Conservation (phyloP, 2,329 filamentous ascomycete genomes). For the Botrytis fragariae region DNA sequence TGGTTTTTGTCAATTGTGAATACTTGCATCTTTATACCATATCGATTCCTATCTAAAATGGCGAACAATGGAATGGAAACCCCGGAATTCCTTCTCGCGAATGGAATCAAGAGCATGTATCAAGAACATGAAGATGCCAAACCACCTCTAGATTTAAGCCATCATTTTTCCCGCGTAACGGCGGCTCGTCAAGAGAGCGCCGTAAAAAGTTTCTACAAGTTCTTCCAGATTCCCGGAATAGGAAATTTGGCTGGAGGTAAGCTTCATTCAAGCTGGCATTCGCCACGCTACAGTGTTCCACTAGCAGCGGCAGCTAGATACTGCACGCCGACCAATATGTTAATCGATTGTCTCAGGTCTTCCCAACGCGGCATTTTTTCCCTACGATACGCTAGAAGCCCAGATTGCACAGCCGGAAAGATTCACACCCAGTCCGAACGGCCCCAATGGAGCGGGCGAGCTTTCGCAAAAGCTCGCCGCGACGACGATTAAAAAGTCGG, state of each 20-base stretch:
- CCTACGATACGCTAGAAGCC: conserved; percentile 86
- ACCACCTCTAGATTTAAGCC: conserved; percentile 69
- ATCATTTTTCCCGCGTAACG: conserved; percentile 72
- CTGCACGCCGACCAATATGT: conserved; percentile 11
- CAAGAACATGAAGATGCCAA: conserved; percentile 22
- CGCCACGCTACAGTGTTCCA: not conserved
- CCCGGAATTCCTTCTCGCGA: not conserved
- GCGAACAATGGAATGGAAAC: not conserved
- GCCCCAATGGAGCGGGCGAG: conserved; percentile 16
- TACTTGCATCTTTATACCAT: not conserved
- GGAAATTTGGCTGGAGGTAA: conserved; percentile 61
- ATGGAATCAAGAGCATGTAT: conserved; percentile 20
- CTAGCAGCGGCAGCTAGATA: not conserved
- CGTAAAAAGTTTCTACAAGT: conserved; percentile 84
- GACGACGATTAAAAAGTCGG: conserved; percentile 31
- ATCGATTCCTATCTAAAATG: not conserved
- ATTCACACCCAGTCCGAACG: conserved; percentile 68
- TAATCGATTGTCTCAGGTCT: conserved; percentile 50
- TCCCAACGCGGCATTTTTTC: conserved; percentile 79
- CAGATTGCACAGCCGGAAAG: conserved; percentile 71
- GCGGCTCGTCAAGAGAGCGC: conserved; percentile 61
- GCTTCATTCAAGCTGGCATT: conserved; percentile 30
- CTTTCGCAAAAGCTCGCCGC: conserved; percentile 41
- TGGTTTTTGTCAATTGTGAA: not conserved
- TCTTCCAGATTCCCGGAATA: conserved; percentile 65